These are phyloP conservation scores for Smittium culicis DNA, from an alignment of 371 early-diverging fungal species.

Conservation along the genomic window DNA sequence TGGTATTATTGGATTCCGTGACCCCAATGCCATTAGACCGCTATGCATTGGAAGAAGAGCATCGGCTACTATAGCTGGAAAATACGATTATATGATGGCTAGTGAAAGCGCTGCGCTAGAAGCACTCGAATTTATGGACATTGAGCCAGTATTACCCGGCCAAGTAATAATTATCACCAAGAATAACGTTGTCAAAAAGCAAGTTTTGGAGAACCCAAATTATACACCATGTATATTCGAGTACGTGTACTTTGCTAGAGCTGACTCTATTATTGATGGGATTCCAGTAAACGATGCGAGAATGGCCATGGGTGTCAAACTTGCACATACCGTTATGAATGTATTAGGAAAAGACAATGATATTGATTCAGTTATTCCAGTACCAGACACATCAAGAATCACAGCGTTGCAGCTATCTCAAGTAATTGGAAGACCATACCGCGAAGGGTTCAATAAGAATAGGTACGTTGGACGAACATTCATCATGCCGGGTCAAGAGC, in stretches of 20 bases:
- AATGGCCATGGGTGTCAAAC: slow-evolving; percentile 89
- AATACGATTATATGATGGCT: slow-evolving; percentile 88
- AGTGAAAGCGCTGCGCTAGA: slow-evolving; percentile 90
- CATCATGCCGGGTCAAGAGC: slow-evolving; percentile 96
- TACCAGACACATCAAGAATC: slow-evolving; percentile 89
- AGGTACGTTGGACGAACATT: slow-evolving; percentile 94
- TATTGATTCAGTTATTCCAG: slow-evolving; percentile 95
- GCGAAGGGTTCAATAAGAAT: slow-evolving; percentile 98
- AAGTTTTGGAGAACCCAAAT: slow-evolving; percentile 36
- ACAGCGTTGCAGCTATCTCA: slow-evolving; percentile 84
- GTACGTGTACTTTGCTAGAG: slow-evolving; percentile 95
- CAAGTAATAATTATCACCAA: slow-evolving; percentile 85
- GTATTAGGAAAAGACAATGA: slow-evolving; percentile 55
- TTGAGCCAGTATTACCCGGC: slow-evolving; percentile 77
- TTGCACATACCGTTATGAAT: slow-evolving; percentile 63
- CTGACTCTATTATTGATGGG: slow-evolving; percentile 93
- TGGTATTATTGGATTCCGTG: slow-evolving; percentile 80
- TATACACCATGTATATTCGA: slow-evolving; percentile 95
- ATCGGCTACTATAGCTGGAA: slow-evolving; percentile 27
- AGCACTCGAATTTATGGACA: slow-evolving; percentile 72
- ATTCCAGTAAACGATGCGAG: slow-evolving; percentile 95
- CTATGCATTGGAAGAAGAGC: slow-evolving; percentile 73
- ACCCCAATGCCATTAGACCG: slow-evolving; percentile 92
- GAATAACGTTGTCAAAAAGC: slow-evolving; percentile 45
- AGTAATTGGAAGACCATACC: slow-evolving; percentile 68